These are phyloP conservation scores for Thamnidium elegans DNA, from an alignment of 192 early-diverging fungal species.

Conservation along the genomic window DNA sequence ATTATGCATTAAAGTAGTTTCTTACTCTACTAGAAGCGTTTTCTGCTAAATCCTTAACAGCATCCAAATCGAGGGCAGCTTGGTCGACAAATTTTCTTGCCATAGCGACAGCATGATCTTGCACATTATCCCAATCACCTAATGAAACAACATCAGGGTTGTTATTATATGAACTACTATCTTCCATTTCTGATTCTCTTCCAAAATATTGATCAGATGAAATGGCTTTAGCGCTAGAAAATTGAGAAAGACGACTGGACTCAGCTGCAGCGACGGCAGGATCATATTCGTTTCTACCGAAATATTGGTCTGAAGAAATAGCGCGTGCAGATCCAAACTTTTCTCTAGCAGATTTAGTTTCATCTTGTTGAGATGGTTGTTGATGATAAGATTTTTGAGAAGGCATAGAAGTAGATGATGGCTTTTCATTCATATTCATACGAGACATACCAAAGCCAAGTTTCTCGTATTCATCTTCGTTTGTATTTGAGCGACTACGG, in stretches of 20 bases:
- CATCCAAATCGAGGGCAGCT: constrained; percentile 41
- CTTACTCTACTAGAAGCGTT: constrained; percentile 30
- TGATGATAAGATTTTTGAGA: constrained; percentile 12
- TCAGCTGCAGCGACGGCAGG: constrained; percentile 49
- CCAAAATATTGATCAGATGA: constrained; percentile 86
- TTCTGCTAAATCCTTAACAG: constrained; percentile 39
- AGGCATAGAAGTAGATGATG: constrained; percentile 42
- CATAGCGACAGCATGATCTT: constrained; percentile 35
- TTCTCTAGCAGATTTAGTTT: constrained; percentile 54
- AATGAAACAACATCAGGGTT: background rate
- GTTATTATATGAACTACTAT: background rate
- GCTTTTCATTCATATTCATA: constrained; percentile 33
- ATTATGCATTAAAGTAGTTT: constrained; percentile 8
- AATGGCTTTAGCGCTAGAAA: constrained; percentile 73
- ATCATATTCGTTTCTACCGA: constrained; percentile 77
- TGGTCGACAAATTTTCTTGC: constrained; percentile 48
- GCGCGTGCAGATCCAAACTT: constrained; percentile 82
- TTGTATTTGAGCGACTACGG: constrained; percentile 1
- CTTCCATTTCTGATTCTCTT: constrained; percentile 50
- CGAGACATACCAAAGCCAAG: constrained; percentile 41
- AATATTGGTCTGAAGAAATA: constrained; percentile 90
- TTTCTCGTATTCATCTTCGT: constrained; percentile 30
- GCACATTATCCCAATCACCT: constrained; percentile 36
- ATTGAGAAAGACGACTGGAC: constrained; percentile 57
- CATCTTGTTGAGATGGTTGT: background rate